Conservation (phyloP, 192 early-diverging fungal genomes). For the Obelidium mucronatum region DNA sequence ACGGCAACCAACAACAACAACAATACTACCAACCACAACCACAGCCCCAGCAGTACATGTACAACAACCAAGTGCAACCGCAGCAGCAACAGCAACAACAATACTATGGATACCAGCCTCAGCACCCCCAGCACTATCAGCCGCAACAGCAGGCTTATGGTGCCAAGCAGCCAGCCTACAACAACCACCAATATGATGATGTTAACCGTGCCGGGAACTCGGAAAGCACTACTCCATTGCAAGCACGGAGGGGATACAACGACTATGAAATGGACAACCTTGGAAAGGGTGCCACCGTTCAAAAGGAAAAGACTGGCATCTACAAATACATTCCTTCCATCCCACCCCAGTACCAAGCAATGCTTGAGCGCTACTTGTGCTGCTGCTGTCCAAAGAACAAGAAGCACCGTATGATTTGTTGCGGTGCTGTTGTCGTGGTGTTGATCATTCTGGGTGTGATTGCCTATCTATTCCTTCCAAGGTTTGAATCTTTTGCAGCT, state of each 20-base stretch:
- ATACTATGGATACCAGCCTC: background rate
- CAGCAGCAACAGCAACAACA: constrained; percentile 4
- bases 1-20: too few species aligned
- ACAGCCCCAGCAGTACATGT: background rate
- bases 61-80: background rate
- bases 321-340: background rate
- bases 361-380: background rate
- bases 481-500: background rate
- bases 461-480: constrained; percentile 7
- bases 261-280: constrained; percentile 5
- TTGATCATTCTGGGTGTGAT: constrained; percentile 15
- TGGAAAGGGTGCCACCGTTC: background rate
- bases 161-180: background rate
- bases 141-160: background rate
- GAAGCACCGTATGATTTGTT: constrained; percentile 23
- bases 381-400: constrained; percentile 24
- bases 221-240: background rate
- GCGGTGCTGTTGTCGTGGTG: background rate
- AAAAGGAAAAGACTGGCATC: background rate
- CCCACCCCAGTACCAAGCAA: background rate
- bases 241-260: background rate
- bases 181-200: background rate
- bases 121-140: background rate
- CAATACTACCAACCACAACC: background rate
- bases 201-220: background rate